A percentile compares a stretch with the other conserved stretches of the same genome.
Evolutionary conservation across 768 basidiomycete genomes (phyloP).

Genomic region (Boletus rufocinnamomeus): DNA sequence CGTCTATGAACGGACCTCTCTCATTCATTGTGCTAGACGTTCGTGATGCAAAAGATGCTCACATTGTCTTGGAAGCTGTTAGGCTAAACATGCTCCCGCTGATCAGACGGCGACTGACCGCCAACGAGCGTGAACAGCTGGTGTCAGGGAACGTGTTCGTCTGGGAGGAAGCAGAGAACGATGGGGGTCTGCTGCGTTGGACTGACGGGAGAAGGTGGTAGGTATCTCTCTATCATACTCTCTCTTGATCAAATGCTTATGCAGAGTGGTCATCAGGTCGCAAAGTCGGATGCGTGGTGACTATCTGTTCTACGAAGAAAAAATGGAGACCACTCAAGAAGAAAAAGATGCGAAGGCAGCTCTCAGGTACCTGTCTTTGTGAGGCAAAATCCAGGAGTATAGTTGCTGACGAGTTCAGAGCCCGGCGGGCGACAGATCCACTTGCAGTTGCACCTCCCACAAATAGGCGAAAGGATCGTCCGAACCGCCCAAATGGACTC

Average conservation of each 20-base stretch:
- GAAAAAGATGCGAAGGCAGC: conserved; percentile 79
- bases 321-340: conserved; percentile 77
- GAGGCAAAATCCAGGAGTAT: not conserved
- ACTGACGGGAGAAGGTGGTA: conserved; percentile 82
- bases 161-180: conserved; percentile 81
- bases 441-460: conserved; percentile 57
- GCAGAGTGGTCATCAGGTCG: conserved; percentile 50
- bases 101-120: conserved; percentile 67
- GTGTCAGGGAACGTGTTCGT: conserved; percentile 78
- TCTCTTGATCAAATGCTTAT: conserved; percentile 7
- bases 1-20: not conserved
- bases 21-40: conserved; percentile 49
- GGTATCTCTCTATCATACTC: conserved; percentile 8
- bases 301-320: conserved; percentile 83
- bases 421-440: conserved; percentile 61
- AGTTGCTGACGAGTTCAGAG: conserved; percentile 39
- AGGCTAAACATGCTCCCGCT: conserved; percentile 68
- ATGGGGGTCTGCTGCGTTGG: conserved; percentile 70
- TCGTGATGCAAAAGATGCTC: conserved; percentile 78
- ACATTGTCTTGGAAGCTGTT: conserved; percentile 75
- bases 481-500: conserved; percentile 76
- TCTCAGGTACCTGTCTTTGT: conserved; percentile 51
- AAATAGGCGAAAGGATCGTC: conserved; percentile 72
- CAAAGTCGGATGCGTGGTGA: conserved; percentile 84
- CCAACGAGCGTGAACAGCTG: conserved; percentile 69